Percentiles rank a stretch among this genome's conserved stretches.
These are phyloP conservation scores for Trichoderma gamsii DNA, from an alignment of 495 filamentous ascomycete genomes.

Conservation along the genomic window DNA sequence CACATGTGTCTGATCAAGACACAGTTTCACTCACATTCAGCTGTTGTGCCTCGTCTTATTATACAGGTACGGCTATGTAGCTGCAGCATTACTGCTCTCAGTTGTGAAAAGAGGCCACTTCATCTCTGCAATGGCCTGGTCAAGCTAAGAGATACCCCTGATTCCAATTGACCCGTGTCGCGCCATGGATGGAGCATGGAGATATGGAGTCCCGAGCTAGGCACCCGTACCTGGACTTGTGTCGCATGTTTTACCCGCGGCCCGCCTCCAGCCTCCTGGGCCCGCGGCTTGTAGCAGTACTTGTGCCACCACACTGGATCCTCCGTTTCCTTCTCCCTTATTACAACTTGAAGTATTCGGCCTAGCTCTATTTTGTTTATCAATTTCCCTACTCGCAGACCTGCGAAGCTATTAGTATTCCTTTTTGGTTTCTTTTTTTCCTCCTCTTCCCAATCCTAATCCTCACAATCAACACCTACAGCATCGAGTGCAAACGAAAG, in stretches of 20 bases:
- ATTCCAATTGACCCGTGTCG: conserved; percentile 11
- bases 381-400: conserved; percentile 5
- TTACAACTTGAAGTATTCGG: background rate
- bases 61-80: too few relatives aligned
- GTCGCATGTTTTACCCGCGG: background rate
- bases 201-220: background rate
- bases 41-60: too few relatives aligned
- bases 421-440: background rate
- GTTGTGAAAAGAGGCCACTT: conserved; percentile 1
- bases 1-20: too few relatives aligned
- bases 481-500: background rate
- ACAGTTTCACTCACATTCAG: too few relatives aligned
- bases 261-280: background rate
- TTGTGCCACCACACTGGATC: background rate
- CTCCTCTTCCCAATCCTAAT: background rate
- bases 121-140: background rate
- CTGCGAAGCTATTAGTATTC: conserved; percentile 3
- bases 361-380: conserved; percentile 11
- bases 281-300: background rate
- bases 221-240: background rate
- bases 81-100: background rate
- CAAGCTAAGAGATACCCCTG: background rate
- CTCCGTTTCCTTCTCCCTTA: background rate
- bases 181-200: background rate
- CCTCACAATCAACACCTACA: background rate